Evolutionary conservation across 139 green algal genomes (phyloP), one percentile per base, ranked within the genome.

Genomic region (Chlamydomonas incerta): DNA sequence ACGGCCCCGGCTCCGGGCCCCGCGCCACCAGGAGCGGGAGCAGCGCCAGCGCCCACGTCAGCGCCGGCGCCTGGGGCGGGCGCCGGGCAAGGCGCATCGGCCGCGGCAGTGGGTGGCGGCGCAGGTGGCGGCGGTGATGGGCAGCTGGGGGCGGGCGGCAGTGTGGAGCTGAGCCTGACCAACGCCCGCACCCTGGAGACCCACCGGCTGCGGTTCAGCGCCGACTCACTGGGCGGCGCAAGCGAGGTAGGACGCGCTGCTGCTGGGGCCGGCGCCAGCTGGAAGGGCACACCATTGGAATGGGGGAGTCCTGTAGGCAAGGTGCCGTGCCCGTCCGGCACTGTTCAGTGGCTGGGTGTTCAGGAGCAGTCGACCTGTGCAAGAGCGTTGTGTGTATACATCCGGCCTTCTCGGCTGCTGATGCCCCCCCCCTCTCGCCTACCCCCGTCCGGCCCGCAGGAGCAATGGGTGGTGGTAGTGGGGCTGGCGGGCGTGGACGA

Each of bases 401-500:
- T 57, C 50, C 50, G 10, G 50, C 50, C 50, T 10, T 14, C 50
- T 57, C 11, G 10, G 50, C 50, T 57, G 50, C 11, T 13, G 28
- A 75, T 75, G 37, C 29, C 29, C 6, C 15, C 26, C 65, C 28
- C 65, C 18, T 37, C 65, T 29, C 65, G 29, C 41, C 71, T 11
- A 5, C 21, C 46, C 21, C 31, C 41, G 8, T 17, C 24, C 15
- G 21, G 26, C 31, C 28, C 52, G 8, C 72, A 83, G 60, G 77
- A 84, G 63, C 77, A 74, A 21, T 85, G 79, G 79, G 66, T 85
- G 47, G 21, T 67, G 65, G 79, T 85, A 66, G 79, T 76, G 79
- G 79, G 79, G 66, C 79, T 85, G 65, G 29, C 79, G 47, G 79
- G 65, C 11, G 47, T 50, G n/a, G 79, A 31, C 21, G 79, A 85